Evolutionary conservation across 768 basidiomycete genomes (phyloP).

Genomic region (Naganishia vishniacii): DNA sequence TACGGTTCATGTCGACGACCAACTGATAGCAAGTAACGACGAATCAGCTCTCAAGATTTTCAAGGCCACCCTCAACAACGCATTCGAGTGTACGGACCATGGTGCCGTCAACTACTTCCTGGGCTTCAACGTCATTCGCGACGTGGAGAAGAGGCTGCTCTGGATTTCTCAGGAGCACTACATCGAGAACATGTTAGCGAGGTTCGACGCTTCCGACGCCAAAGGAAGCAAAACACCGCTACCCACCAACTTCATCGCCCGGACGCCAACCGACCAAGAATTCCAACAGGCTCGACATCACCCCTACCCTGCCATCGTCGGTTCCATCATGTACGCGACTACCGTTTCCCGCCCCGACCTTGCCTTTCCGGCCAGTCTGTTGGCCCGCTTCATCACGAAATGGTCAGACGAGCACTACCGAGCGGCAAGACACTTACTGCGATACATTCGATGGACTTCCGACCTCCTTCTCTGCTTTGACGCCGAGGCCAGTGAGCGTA

Average conservation of each 20-base stretch:
- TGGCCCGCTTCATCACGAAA: no score
- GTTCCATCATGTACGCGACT: no score
- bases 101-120: background rate
- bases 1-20: conserved; percentile 29
- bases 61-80: conserved; percentile 9
- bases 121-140: conserved; percentile 22
- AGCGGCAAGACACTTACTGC: no score
- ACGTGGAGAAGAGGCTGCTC: conserved; percentile 17
- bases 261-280: no score
- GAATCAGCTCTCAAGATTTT: background rate
- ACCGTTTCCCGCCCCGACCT: no score
- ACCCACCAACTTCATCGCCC: background rate
- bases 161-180: conserved; percentile 25
- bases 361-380: no score
- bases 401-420: no score
- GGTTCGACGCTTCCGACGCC: conserved; percentile 13
- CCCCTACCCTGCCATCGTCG: no score
- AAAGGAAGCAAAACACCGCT: background rate
- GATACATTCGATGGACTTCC: no score
- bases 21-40: conserved; percentile 23
- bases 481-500: no score
- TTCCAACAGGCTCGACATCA: no score
- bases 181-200: conserved; percentile 24
- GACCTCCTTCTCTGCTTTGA: no score
- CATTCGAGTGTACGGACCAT: background rate